Conservation (phyloP, 192 early-diverging fungal species). For the Backusella westeae region DNA sequence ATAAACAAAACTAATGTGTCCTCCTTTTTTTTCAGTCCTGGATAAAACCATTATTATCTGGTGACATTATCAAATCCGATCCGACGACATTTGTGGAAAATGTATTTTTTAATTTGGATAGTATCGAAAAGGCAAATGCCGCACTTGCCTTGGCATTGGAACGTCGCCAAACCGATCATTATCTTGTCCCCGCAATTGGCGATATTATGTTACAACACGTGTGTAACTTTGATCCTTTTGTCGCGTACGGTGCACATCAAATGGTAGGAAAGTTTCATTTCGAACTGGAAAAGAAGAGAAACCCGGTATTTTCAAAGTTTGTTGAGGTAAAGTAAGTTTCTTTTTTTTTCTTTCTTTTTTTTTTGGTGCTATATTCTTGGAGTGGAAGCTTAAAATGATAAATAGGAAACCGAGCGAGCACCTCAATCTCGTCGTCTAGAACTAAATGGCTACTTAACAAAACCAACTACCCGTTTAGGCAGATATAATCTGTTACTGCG, state of each 20-base stretch:
- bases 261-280: constrained; percentile 78
- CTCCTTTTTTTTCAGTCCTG: constrained; percentile 41
- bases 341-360: neutral
- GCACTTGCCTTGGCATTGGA: constrained; percentile 58
- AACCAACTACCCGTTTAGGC: constrained; percentile 87
- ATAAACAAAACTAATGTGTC: neutral
- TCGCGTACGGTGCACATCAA: constrained; percentile 85
- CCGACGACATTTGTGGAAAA: constrained; percentile 73
- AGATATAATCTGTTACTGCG: constrained; percentile 83
- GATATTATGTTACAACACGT: constrained; percentile 81
- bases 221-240: constrained; percentile 72
- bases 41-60: constrained; percentile 62
- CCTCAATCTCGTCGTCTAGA: constrained; percentile 83
- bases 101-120: constrained; percentile 77
- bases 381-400: neutral
- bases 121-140: constrained; percentile 61
- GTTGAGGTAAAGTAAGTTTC: constrained; percentile 53
- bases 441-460: constrained; percentile 82
- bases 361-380: neutral
- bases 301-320: constrained; percentile 71
- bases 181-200: constrained; percentile 77
- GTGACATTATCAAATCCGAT: constrained; percentile 66
- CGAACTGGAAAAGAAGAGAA: constrained; percentile 75
- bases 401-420: constrained; percentile 62
- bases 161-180: constrained; percentile 59